Evolutionary conservation across 495 filamentous ascomycete genomes (phyloP).

Genomic region (Trichoderma asperelloides): DNA sequence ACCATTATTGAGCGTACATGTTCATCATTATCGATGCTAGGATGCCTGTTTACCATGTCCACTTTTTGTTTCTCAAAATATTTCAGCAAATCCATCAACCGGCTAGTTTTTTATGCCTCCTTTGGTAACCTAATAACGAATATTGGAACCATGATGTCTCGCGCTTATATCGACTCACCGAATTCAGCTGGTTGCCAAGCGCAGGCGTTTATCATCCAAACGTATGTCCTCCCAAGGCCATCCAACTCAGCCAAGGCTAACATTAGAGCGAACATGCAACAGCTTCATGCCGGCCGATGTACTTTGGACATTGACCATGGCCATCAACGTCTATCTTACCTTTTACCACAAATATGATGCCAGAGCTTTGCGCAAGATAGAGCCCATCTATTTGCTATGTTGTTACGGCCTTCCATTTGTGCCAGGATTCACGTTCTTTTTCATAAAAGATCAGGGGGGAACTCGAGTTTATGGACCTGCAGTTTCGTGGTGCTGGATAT

Average conservation of each 20-base stretch:
- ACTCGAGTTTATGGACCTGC: conserved; percentile 1
- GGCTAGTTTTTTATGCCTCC: conserved; percentile 39
- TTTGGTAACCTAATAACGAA: conserved; percentile 39
- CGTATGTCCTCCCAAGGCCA: conserved; percentile 22
- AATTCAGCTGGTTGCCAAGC: conserved; percentile 38
- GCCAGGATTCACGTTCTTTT: conserved; percentile 16
- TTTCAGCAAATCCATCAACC: conserved; percentile 40
- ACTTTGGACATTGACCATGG: conserved; percentile 41
- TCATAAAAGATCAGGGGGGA: neutral
- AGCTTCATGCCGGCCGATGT: conserved; percentile 44
- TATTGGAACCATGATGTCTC: conserved; percentile 37
- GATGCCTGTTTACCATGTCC: conserved; percentile 31
- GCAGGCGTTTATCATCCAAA: conserved; percentile 40
- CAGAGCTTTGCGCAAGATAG: conserved; percentile 28
- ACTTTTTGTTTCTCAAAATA: conserved; percentile 30
- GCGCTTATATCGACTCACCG: conserved; percentile 30
- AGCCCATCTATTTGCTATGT: conserved; percentile 31
- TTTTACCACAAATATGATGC: conserved; percentile 35
- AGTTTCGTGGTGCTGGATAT: conserved; percentile 40
- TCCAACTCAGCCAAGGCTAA: neutral
- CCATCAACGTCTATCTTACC: conserved; percentile 36
- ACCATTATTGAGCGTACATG: conserved; percentile 28
- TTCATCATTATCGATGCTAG: conserved; percentile 31
- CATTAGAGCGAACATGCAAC: neutral
- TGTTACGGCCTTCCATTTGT: conserved; percentile 35